These are phyloP conservation scores for Linaria vulgaris DNA, from an alignment of 257 asterid genomes.

Conservation along the genomic window DNA sequence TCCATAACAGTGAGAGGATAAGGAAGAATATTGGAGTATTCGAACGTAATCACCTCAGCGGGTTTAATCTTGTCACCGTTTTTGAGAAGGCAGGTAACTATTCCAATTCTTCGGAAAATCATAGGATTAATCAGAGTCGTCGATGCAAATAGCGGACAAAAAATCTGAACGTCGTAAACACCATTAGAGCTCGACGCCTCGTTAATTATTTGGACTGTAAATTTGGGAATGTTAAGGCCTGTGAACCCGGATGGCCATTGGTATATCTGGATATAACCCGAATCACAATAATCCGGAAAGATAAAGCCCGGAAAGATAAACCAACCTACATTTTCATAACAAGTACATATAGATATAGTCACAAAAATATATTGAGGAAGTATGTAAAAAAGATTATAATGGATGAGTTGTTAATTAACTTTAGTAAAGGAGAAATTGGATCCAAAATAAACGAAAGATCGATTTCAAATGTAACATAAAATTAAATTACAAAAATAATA, in stretches of 20 bases:
- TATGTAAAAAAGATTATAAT: too few relatives aligned
- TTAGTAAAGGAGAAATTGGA: too few relatives aligned
- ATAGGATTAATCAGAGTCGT: constrained; percentile 50
- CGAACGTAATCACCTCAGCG: constrained; percentile 57
- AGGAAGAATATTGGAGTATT: constrained; percentile 58
- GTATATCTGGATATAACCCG: constrained; percentile 30
- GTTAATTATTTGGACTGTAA: constrained; percentile 50
- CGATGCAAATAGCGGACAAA: background rate
- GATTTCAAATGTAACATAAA: too few relatives aligned
- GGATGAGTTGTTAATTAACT: too few relatives aligned
- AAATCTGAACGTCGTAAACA: constrained; percentile 43
- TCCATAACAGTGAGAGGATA: constrained; percentile 35
- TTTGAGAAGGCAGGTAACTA: constrained; percentile 38
- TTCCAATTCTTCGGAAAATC: constrained; percentile 41
- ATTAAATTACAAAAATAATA: too few relatives aligned
- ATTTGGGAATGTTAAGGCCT: constrained; percentile 54
- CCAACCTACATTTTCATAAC: constrained; percentile 31
- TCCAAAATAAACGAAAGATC: too few relatives aligned
- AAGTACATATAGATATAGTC: background rate
- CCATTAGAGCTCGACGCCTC: constrained; percentile 49
- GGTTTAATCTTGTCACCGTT: constrained; percentile 48
- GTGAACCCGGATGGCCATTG: constrained; percentile 67
- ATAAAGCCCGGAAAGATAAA: constrained; percentile 17
- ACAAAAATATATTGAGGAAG: background rate
- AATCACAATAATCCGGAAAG: constrained; percentile 33